Evolutionary conservation across 805 yeast species (phyloP).

Genomic region (Ogataea glucozyma): DNA sequence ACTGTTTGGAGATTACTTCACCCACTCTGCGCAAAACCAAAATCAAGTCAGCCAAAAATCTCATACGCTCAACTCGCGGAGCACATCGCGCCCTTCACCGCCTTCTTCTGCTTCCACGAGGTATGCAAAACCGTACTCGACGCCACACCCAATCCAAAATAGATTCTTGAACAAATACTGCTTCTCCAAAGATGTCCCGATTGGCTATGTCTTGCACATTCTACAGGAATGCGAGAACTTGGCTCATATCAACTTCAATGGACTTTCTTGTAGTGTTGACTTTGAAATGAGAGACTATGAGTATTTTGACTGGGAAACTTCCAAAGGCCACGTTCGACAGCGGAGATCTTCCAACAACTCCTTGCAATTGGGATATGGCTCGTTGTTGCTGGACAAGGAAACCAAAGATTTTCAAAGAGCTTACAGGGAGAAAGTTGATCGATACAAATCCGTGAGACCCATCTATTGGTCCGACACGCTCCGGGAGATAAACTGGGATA

Average conservation of each 20-base stretch:
- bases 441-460: constrained; percentile 21
- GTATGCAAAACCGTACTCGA: constrained; percentile 28
- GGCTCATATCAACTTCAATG: constrained; percentile 54
- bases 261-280: constrained; percentile 65
- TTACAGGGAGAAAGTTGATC: constrained; percentile 22
- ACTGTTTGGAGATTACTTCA: constrained; percentile 8
- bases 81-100: too few relatives aligned
- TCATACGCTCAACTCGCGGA: constrained; percentile 2
- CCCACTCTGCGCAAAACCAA: not conserved
- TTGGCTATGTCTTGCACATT: constrained; percentile 72
- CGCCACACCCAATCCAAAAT: constrained; percentile 61
- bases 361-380: constrained; percentile 21
- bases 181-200: constrained; percentile 71
- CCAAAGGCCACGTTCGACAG: constrained; percentile 20
- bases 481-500: constrained; percentile 34
- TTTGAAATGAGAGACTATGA: constrained; percentile 49
- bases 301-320: constrained; percentile 37
- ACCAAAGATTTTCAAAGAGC: constrained; percentile 17
- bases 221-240: constrained; percentile 68
- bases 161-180: constrained; percentile 63
- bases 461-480: constrained; percentile 35
- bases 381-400: constrained; percentile 36
- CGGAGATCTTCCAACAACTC: constrained; percentile 1
- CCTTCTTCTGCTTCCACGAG: not conserved
- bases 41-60: constrained; percentile 7